These are phyloP conservation scores for Stramenopiles sp. DNA, from an alignment of 352 stramenopile species.

Conservation along the genomic window DNA sequence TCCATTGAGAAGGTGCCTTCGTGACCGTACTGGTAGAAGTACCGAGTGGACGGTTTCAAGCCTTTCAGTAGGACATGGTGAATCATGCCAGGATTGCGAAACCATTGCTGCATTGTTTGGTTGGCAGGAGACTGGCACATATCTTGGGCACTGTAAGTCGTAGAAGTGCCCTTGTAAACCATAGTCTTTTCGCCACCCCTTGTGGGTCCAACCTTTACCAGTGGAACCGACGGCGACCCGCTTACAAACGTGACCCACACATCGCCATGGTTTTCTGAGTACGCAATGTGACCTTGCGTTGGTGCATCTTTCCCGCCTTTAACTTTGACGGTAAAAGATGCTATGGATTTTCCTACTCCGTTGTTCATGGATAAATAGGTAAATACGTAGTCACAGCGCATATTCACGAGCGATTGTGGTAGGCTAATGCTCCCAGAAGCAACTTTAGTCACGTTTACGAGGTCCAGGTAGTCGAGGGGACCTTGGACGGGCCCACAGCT, in stretches of 20 bases:
- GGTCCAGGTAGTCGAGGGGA: neutral
- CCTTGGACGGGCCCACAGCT: neutral
- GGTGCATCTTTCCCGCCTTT: neutral
- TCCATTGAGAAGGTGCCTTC: neutral
- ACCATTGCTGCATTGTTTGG: neutral
- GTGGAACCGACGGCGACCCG: too few relatives aligned
- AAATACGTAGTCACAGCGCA: neutral
- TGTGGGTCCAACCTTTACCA: neutral
- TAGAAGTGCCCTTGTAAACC: neutral
- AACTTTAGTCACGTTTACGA: neutral
- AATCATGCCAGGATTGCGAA: neutral
- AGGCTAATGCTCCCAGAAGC: neutral
- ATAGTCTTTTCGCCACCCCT: neutral
- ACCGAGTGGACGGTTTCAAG: neutral
- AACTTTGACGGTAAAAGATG: neutral
- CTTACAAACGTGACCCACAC: neutral
- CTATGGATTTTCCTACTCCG: neutral
- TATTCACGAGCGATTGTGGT: neutral
- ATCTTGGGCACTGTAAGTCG: neutral
- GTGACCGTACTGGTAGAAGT: neutral
- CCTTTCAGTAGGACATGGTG: neutral
- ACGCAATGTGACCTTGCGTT: neutral
- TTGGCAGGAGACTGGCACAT: neutral
- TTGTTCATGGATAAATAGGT: neutral
- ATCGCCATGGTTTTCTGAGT: neutral